Conservation (phyloP, 176 grass and related monocot genomes). For the Puya raimondii region DNA sequence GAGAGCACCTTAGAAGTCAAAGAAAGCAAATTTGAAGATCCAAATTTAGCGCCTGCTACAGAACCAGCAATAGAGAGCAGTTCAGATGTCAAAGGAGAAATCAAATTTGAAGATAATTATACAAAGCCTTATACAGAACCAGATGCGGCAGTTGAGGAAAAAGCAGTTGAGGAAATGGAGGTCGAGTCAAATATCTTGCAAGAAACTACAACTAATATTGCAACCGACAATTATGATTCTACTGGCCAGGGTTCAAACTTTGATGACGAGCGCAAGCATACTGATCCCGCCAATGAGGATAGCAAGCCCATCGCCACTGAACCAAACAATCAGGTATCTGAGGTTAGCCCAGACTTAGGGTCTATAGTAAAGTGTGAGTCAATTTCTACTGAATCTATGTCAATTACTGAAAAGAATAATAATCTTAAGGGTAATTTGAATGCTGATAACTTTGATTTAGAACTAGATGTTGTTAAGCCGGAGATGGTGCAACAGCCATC, state of each 20-base stretch:
- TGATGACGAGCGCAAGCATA: conserved; percentile 2
- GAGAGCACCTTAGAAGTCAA: conserved; percentile 10
- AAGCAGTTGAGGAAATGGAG: not conserved
- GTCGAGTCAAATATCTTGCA: not conserved
- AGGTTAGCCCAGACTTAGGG: conserved; percentile 81
- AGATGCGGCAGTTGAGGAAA: not conserved
- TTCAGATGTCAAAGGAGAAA: no score
- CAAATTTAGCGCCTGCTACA: conserved; percentile 2
- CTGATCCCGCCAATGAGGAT: conserved; percentile 1
- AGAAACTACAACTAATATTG: not conserved
- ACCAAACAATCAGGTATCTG: conserved; percentile 81
- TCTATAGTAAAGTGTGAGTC: conserved; percentile 86
- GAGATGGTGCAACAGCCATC: conserved; percentile 69
- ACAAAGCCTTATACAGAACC: not conserved
- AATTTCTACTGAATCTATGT: conserved; percentile 85
- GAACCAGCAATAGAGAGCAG: not conserved
- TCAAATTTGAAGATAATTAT: not conserved
- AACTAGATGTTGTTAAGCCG: conserved; percentile 88
- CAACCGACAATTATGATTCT: not conserved
- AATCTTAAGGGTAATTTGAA: conserved; percentile 93
- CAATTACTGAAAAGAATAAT: conserved; percentile 89
- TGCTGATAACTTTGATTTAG: conserved; percentile 99
- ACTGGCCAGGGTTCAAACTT: not conserved
- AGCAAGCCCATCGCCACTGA: conserved; percentile 21
- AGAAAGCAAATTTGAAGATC: conserved; percentile 5